These are phyloP conservation scores for Saccharomycopsis sp. DNA, from an alignment of 805 yeast genomes.

Conservation along the genomic window DNA sequence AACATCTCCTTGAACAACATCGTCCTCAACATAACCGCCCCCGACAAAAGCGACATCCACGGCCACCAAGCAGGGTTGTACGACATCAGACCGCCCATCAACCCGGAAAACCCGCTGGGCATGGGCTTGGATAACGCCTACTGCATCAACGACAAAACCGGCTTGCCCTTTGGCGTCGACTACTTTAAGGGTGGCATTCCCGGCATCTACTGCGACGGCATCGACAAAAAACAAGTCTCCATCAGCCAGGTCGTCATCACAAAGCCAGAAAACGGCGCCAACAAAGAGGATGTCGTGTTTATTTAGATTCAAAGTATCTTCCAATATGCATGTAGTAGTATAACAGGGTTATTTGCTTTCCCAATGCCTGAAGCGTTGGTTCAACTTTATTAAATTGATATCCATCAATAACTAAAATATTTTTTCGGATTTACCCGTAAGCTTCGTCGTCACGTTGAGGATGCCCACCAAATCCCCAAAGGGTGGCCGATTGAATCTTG, in stretches of 20 bases:
- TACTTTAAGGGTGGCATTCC: slow-evolving; percentile 9
- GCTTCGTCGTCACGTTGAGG: too few relatives aligned
- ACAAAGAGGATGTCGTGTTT: too few relatives aligned
- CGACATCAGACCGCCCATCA: slow-evolving; percentile 16
- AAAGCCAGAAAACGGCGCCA: too few relatives aligned
- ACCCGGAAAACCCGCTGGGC: slow-evolving; percentile 12
- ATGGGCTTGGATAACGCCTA: slow-evolving; percentile 17
- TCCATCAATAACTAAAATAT: too few relatives aligned
- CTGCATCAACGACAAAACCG: slow-evolving; percentile 9
- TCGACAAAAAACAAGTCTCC: neutral
- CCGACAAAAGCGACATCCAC: neutral
- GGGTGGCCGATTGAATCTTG: too few relatives aligned
- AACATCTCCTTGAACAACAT: slow-evolving; percentile 5
- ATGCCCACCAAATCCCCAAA: too few relatives aligned
- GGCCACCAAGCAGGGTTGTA: slow-evolving; percentile 4
- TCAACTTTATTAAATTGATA: too few relatives aligned
- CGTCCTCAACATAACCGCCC: neutral
- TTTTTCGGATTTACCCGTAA: too few relatives aligned
- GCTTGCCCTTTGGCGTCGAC: slow-evolving; percentile 15
- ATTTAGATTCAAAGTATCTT: too few relatives aligned
- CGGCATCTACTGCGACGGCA: slow-evolving; percentile 1
- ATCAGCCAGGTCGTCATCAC: neutral
- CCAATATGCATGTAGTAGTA: too few relatives aligned
- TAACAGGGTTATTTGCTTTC: too few relatives aligned
- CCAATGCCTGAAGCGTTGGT: too few relatives aligned